phyloP scores from a whole-genome alignment of 2,329 filamentous ascomycete genomes.

The Aureobasidium lini region DNA sequence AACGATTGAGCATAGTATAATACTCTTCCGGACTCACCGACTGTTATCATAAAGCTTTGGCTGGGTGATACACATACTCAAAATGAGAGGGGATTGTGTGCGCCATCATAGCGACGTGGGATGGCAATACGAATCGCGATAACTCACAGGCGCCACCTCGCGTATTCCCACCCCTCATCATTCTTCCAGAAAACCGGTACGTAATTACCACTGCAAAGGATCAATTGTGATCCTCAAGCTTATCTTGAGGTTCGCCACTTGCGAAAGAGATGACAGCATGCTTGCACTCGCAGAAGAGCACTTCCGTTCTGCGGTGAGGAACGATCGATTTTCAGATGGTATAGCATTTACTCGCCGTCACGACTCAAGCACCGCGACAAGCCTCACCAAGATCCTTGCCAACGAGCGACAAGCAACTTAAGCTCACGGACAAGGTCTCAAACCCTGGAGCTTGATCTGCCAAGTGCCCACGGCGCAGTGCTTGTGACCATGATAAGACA shows the following conservation, averaged over 20 bases:
- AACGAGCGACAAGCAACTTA: not conserved
- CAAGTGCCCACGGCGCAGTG: not conserved
- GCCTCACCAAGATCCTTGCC: not conserved
- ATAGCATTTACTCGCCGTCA: not conserved
- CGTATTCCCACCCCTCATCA: not conserved
- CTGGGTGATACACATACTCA: not conserved
- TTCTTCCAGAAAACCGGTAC: not conserved
- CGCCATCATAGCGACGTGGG: not conserved
- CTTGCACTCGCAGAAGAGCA: not conserved
- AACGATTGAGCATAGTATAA: not conserved
- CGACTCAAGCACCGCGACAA: not conserved
- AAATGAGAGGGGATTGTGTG: not conserved
- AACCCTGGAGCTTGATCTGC: not conserved
- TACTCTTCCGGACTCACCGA: not conserved
- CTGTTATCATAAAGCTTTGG: too few relatives aligned
- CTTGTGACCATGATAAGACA: conserved; percentile 6
- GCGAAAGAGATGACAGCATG: not conserved
- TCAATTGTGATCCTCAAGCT: not conserved
- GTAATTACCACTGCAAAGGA: not conserved
- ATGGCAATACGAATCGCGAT: not conserved
- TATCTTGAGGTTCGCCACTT: not conserved
- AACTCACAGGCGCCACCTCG: not conserved
- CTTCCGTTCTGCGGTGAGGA: too few relatives aligned
- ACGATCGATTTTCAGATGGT: too few relatives aligned
- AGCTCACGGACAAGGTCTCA: not conserved